A percentile compares a stretch with the other conserved stretches of the same genome.
Conservation (phyloP, 352 stramenopile genomes). For the Pythium coloratum region DNA sequence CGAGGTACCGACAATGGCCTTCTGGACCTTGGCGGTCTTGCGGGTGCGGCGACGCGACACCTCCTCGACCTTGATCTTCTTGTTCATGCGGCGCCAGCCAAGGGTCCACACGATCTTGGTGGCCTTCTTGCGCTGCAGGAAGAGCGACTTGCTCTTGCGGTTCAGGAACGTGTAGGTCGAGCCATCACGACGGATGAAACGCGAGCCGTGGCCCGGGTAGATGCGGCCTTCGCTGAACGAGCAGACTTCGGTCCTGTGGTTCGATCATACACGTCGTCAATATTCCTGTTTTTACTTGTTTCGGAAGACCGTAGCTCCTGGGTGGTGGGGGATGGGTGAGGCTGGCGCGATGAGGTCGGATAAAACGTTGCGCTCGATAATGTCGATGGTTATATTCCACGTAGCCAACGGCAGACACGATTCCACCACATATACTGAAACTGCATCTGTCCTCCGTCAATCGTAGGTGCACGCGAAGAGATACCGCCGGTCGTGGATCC, state of each 20-base stretch:
- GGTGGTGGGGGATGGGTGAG: background rate
- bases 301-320: background rate
- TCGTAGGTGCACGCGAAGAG: background rate
- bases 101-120: constrained; percentile 99
- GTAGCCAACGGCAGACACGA: background rate
- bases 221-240: constrained; percentile 91
- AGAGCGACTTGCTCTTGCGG: constrained; percentile 98
- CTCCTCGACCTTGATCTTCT: constrained; percentile 97
- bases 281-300: background rate
- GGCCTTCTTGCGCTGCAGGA: constrained; percentile 99
- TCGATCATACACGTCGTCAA: constrained; percentile 13
- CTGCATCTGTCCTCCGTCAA: background rate
- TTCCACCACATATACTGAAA: background rate
- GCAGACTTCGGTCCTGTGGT: constrained; percentile 85
- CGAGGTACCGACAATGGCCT: constrained; percentile 96
- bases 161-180: constrained; percentile 95
- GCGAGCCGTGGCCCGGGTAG: constrained; percentile 99
- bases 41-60: constrained; percentile 81
- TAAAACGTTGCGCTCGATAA: too few relatives aligned
- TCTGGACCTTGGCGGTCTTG: constrained; percentile 96
- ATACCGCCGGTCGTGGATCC: background rate
- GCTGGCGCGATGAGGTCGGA: background rate
- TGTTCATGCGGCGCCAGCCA: constrained; percentile 98
- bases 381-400: too few relatives aligned
- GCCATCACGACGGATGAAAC: constrained; percentile 98